A percentile compares a stretch with the other conserved stretches of the same genome.
These are phyloP conservation scores for Pyrus betulifolia DNA, from an alignment of 306 rosid species.

Conservation along the genomic window DNA sequence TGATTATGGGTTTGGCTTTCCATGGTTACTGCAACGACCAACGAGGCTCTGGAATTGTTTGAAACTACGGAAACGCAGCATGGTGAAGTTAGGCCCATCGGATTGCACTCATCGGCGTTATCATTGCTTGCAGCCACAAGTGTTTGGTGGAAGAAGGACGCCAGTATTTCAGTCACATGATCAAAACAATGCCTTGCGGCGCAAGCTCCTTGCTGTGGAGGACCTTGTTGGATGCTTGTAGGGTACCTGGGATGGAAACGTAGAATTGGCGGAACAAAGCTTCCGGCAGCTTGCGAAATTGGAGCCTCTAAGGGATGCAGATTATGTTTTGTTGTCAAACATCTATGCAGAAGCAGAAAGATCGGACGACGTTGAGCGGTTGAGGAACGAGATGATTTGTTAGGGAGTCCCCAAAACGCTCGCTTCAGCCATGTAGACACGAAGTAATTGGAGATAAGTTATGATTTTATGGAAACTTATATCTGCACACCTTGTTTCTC, in stretches of 20 bases:
- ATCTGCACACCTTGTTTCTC: too few relatives aligned
- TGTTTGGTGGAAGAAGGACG: conserved; percentile 67
- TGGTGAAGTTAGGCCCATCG: conserved; percentile 38
- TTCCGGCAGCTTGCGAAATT: conserved; percentile 45
- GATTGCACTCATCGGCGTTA: conserved; percentile 48
- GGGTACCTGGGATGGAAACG: conserved; percentile 37
- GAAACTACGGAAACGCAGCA: conserved; percentile 35
- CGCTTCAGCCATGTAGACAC: conserved; percentile 43
- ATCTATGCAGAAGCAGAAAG: conserved; percentile 55
- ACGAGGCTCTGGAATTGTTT: conserved; percentile 45
- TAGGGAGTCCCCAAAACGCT: conserved; percentile 36
- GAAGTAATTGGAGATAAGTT: conserved; percentile 1
- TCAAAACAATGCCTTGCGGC: conserved; percentile 22
- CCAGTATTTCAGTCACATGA: conserved; percentile 43
- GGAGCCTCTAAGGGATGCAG: conserved; percentile 45
- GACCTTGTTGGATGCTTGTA: conserved; percentile 62
- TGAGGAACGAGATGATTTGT: conserved; percentile 45
- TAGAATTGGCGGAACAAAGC: conserved; percentile 48
- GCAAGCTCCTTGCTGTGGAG: conserved; percentile 47
- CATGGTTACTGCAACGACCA: conserved; percentile 49
- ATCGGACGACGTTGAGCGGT: conserved; percentile 56
- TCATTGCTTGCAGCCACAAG: conserved; percentile 66
- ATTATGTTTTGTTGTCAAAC: conserved; percentile 59
- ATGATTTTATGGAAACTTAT: too few relatives aligned
- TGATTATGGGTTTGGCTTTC: conserved; percentile 65